phyloP scores from a whole-genome alignment of 2,329 filamentous ascomycete genomes.

The Arachnopeziza araneosa region DNA sequence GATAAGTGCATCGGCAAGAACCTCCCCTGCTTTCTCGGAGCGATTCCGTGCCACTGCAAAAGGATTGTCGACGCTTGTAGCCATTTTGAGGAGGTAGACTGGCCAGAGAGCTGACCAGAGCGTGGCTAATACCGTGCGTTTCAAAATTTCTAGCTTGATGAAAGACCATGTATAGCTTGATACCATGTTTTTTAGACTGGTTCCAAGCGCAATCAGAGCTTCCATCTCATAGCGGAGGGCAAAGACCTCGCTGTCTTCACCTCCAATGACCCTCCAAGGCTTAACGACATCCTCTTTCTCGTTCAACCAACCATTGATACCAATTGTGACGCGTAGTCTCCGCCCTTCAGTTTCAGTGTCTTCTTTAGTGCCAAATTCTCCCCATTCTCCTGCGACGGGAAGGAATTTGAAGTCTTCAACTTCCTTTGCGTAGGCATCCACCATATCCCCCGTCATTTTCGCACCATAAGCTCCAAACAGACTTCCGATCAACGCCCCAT shows the following conservation, averaged over 20 bases:
- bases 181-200: slow-evolving; percentile 65
- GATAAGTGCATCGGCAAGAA: slow-evolving; percentile 61
- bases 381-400: slow-evolving; percentile 51
- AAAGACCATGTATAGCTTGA: slow-evolving; percentile 49
- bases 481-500: slow-evolving; percentile 76
- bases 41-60: slow-evolving; percentile 54
- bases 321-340: slow-evolving; percentile 74
- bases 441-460: slow-evolving; percentile 72
- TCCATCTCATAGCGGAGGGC: slow-evolving; percentile 80
- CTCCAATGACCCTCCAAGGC: slow-evolving; percentile 72
- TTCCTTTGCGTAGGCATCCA: slow-evolving; percentile 81
- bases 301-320: slow-evolving; percentile 81
- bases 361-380: slow-evolving; percentile 19
- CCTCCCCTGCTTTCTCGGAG: slow-evolving; percentile 55
- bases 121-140: slow-evolving; percentile 40
- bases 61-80: slow-evolving; percentile 53
- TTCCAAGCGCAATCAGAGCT: slow-evolving; percentile 69
- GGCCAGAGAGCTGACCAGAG: slow-evolving; percentile 46
- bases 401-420: slow-evolving; percentile 80
- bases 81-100: slow-evolving; percentile 44
- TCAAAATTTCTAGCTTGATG: slow-evolving; percentile 58
- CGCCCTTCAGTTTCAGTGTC: slow-evolving; percentile 32
- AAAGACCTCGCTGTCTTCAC: slow-evolving; percentile 67
- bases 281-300: slow-evolving; percentile 67
- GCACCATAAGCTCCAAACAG: slow-evolving; percentile 88